phyloP scores from a whole-genome alignment of 768 basidiomycete species.

The Aureoboletus auriporus region DNA sequence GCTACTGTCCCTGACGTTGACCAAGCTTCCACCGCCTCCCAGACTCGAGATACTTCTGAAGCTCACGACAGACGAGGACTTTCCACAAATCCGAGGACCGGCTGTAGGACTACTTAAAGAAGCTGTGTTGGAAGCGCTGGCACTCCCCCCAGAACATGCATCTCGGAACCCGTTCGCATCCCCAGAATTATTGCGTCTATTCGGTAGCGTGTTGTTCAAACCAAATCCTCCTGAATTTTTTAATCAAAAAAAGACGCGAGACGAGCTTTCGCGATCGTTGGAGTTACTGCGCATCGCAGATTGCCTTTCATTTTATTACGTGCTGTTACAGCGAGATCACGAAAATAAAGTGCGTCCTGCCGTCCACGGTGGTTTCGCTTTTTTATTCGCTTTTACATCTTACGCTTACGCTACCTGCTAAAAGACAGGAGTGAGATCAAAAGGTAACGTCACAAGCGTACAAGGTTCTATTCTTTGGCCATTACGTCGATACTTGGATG shows the following conservation, averaged over 20 bases:
- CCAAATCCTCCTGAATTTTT: conserved; percentile 56
- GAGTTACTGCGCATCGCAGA: conserved; percentile 65
- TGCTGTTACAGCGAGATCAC: conserved; percentile 55
- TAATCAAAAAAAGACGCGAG: conserved; percentile 28
- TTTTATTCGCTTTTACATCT: not conserved
- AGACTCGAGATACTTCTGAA: conserved; percentile 55
- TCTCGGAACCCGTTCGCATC: conserved; percentile 48
- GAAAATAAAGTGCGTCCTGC: conserved; percentile 45
- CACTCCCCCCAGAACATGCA: conserved; percentile 20
- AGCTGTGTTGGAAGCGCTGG: conserved; percentile 50
- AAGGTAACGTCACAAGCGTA: conserved; percentile 40
- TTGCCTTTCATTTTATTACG: conserved; percentile 64
- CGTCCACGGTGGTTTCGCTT: not conserved
- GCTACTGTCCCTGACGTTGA: conserved; percentile 50
- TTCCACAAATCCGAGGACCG: conserved; percentile 67
- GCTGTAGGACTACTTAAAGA: conserved; percentile 69
- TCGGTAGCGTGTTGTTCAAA: conserved; percentile 58
- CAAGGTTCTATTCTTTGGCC: conserved; percentile 45
- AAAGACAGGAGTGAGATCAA: conserved; percentile 52
- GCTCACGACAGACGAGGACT: conserved; percentile 44
- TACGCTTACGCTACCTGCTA: not conserved
- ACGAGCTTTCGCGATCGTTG: conserved; percentile 48
- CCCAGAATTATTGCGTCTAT: conserved; percentile 48
- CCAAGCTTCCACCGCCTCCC: conserved; percentile 41
- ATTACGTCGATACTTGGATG: conserved; percentile 34